Base-by-base conservation (phyloP, 2,329 filamentous ascomycete species). In the Penicillium crustosum region DNA sequence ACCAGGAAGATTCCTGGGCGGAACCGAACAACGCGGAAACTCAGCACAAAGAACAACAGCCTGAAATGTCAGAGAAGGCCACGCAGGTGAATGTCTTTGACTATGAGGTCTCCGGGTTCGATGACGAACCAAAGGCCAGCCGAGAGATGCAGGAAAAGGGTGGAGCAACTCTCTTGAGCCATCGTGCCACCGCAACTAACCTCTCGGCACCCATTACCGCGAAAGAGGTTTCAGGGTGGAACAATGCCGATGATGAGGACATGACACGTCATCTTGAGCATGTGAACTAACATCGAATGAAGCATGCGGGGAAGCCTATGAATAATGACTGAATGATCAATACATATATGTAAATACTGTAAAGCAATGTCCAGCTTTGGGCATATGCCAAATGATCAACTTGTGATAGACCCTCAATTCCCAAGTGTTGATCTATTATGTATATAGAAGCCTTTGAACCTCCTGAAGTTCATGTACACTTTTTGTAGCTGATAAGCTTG, bases 71-170 rank as follows among this genome's bases (percentile, higher is more conserved):
- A 21, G 36, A 59, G 29, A 59, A 45, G 39, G 17, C 51, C 47
- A 54, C 60, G 41, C 64, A 65, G 25, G 70, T 75, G 47, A 75
- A 76, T 49, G 73, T 75, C 2, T 75, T 74, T 49, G 74, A 75
- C 58, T 76, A 75, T 38, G 69, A 77, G 57, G 70, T 75, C 10
- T 65, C 71, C 15, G 69, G 67, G 8, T 77, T 77, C 52, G 75
- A 74, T 35, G 68, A 72, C 21, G 68, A 71, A 27, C 61, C 55
- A 31, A 62, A 53, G 4, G 56, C 61, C 23, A 66, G 61, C 12
- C 72, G 72, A 52, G 77, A 78, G 62, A 78, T 78, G 77, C 63
- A 74, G 57, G 75, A 79, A 64, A 72, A 65, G 57, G 55, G 51
- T 38, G 64, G 70, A 17, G 55, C 62, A 6, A 61, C 61, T 25